phyloP scores from a whole-genome alignment of 2,329 filamentous ascomycete species.

The Fusarium goolgardi region DNA sequence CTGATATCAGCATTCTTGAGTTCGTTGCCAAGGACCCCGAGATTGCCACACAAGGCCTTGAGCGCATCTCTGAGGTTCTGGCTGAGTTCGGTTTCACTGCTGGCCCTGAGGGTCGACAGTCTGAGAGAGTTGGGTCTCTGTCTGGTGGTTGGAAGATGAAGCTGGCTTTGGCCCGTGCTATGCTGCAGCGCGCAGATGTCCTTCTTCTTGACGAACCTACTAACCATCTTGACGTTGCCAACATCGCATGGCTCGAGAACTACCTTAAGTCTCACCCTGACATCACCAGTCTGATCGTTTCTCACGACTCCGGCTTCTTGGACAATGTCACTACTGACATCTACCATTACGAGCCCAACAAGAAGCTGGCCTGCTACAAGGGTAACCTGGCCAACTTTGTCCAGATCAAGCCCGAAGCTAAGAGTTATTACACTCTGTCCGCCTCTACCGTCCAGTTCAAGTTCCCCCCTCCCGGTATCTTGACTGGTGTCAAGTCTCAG shows the following conservation, averaged over 20 bases:
- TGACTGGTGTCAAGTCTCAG: constrained; percentile 93
- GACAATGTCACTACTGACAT: constrained; percentile 99
- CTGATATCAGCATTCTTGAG: constrained; percentile 93
- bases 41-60: constrained; percentile 79
- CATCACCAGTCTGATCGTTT: constrained; percentile 97
- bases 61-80: constrained; percentile 86
- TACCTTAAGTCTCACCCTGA: constrained; percentile 97
- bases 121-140: constrained; percentile 89
- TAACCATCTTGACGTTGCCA: constrained; percentile 96
- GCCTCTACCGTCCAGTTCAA: constrained; percentile 93
- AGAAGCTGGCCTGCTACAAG: constrained; percentile 91
- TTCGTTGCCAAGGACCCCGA: constrained; percentile 91
- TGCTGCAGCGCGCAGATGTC: constrained; percentile 97
- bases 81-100: constrained; percentile 93
- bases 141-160: constrained; percentile 99
- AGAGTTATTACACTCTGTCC: constrained; percentile 97
- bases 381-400: constrained; percentile 88
- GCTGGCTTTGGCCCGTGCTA: constrained; percentile 92
- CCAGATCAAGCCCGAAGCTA: constrained; percentile 88
- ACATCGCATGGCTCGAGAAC: constrained; percentile 94
- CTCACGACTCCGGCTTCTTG: constrained; percentile 97
- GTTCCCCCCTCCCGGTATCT: constrained; percentile 94
- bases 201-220: constrained; percentile 97
- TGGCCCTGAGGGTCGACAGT: constrained; percentile 88
- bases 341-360: constrained; percentile 95